Evolutionary conservation across 2,329 filamentous ascomycete species (phyloP).

Genomic region (Diaporthe caulivora): DNA sequence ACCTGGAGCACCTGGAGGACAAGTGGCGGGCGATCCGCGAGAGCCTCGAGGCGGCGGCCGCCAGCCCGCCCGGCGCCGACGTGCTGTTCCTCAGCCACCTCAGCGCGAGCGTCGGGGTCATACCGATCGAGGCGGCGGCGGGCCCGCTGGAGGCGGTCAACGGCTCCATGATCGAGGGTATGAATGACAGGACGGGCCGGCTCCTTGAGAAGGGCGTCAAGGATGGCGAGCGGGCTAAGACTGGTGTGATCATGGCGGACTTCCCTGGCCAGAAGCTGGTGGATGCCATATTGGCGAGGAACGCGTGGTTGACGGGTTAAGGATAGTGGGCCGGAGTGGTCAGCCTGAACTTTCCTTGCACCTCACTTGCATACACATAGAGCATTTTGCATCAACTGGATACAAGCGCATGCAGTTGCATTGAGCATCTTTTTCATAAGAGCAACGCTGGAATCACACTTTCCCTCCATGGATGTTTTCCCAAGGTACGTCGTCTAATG

Average conservation of each 20-base stretch:
- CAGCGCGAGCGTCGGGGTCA: slow-evolving; percentile 61
- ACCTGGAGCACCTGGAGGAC: slow-evolving; percentile 56
- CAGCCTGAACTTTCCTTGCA: neutral
- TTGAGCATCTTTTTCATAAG: neutral
- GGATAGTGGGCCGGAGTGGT: neutral
- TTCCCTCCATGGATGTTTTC: neutral
- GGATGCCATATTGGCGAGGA: slow-evolving; percentile 57
- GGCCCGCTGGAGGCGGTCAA: slow-evolving; percentile 53
- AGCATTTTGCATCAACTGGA: neutral
- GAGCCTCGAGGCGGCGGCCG: slow-evolving; percentile 55
- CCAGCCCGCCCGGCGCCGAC: slow-evolving; percentile 46
- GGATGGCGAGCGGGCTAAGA: slow-evolving; percentile 44
- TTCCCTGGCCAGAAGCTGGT: slow-evolving; percentile 60
- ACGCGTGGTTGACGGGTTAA: slow-evolving; percentile 46
- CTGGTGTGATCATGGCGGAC: slow-evolving; percentile 62
- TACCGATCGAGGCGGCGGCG: slow-evolving; percentile 63
- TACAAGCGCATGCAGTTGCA: neutral
- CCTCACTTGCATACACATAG: neutral
- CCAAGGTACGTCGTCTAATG: neutral
- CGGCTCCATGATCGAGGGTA: slow-evolving; percentile 54
- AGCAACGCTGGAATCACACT: neutral
- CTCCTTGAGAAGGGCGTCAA: slow-evolving; percentile 50
- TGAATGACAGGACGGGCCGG: slow-evolving; percentile 62
- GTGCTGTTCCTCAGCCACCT: slow-evolving; percentile 60
- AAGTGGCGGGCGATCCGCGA: slow-evolving; percentile 60